phyloP scores from a whole-genome alignment of 805 yeast species.

The Spathaspora boniae region DNA sequence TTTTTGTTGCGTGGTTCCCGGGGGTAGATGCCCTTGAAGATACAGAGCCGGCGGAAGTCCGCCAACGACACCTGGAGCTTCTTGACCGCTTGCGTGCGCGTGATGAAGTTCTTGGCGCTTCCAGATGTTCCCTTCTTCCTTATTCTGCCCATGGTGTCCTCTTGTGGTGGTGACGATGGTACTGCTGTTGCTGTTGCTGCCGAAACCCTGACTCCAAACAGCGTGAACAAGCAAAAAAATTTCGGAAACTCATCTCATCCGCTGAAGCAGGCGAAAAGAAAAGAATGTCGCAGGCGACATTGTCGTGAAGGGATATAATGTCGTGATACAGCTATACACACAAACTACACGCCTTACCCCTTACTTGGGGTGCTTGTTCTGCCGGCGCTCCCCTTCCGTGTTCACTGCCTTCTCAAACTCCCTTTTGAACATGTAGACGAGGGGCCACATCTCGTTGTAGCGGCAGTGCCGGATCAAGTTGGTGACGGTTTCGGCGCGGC shows the following conservation, averaged over 20 bases:
- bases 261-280: not conserved
- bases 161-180: not conserved
- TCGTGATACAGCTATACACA: too few relatives aligned
- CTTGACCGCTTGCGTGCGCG: slow-evolving; percentile 91
- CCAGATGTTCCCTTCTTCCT: slow-evolving; percentile 84
- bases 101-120: slow-evolving; percentile 87
- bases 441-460: slow-evolving; percentile 10
- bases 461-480: too few relatives aligned
- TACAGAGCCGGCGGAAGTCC: slow-evolving; percentile 95
- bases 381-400: too few relatives aligned
- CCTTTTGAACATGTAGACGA: slow-evolving; percentile 7
- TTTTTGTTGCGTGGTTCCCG: slow-evolving; percentile 94
- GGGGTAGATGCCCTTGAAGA: slow-evolving; percentile 96
- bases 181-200: not conserved
- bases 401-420: slow-evolving; percentile 1
- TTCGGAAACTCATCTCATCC: not conserved
- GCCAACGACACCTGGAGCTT: slow-evolving; percentile 91
- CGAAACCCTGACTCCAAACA: not conserved
- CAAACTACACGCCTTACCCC: too few relatives aligned
- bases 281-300: too few relatives aligned
- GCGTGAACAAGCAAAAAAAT: not conserved
- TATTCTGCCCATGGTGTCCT: slow-evolving; percentile 55
- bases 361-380: too few relatives aligned
- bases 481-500: too few relatives aligned
- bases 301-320: too few relatives aligned